Percentiles rank a stretch among this genome's conserved stretches.
Evolutionary conservation across 2,329 filamentous ascomycete species (phyloP).

Genomic region (Pseudogymnoascus sp.): DNA sequence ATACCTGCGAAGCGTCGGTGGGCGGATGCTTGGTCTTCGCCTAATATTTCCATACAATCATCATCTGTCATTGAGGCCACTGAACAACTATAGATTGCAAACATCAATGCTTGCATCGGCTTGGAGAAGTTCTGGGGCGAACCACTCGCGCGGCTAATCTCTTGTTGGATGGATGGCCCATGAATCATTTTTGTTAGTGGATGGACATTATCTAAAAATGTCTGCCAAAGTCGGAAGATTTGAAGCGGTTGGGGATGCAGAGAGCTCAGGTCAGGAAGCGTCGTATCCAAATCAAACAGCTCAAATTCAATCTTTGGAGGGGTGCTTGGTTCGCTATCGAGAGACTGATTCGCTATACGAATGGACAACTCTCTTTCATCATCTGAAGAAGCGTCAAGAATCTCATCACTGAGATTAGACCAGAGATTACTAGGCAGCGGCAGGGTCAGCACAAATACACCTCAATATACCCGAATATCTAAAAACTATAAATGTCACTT

Average conservation of each 20-base stretch:
- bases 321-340: constrained; percentile 35
- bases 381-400: constrained; percentile 28
- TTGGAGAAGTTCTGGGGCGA: constrained; percentile 38
- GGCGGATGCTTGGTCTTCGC: constrained; percentile 44
- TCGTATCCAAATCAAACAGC: constrained; percentile 42
- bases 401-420: constrained; percentile 26
- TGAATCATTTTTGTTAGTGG: constrained; percentile 63
- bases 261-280: constrained; percentile 34
- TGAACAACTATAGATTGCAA: constrained; percentile 55
- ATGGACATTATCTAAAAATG: constrained; percentile 63
- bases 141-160: constrained; percentile 55
- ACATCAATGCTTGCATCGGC: constrained; percentile 60
- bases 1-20: constrained; percentile 49
- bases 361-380: constrained; percentile 23
- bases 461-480: constrained; percentile 20
- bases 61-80: constrained; percentile 51
- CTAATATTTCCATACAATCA: constrained; percentile 45
- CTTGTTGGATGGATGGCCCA: constrained; percentile 56
- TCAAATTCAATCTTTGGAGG: constrained; percentile 40
- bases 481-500: constrained; percentile 20
- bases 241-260: constrained; percentile 52
- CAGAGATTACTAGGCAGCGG: constrained; percentile 22
- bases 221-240: constrained; percentile 61
- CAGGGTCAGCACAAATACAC: background rate
- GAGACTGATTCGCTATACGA: constrained; percentile 11